These are phyloP conservation scores for Euphrasia arctica DNA, from an alignment of 305 asterid species.

Conservation along the genomic window DNA sequence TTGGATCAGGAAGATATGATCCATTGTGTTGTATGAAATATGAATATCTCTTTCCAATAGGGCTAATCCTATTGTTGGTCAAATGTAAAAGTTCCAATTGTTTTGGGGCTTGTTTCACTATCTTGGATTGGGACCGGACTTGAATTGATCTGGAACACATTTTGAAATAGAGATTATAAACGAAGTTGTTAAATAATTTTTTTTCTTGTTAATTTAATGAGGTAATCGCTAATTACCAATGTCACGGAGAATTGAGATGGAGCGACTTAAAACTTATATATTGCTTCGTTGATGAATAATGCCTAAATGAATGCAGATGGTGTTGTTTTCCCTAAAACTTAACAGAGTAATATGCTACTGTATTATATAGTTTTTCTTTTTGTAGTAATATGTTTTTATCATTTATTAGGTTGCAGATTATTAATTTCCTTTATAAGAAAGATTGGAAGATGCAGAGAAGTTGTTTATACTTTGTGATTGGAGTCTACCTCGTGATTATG, in stretches of 20 bases:
- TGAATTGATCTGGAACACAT: neutral
- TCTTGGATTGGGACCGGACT: neutral
- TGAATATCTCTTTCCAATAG: neutral
- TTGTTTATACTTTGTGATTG: neutral
- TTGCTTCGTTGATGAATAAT: neutral
- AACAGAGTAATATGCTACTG: neutral
- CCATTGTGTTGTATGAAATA: neutral
- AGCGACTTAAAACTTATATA: neutral
- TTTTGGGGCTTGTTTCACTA: neutral
- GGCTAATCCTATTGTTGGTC: neutral
- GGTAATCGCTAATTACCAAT: neutral
- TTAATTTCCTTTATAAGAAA: neutral
- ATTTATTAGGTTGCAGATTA: neutral
- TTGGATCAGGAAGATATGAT: conserved; percentile 1
- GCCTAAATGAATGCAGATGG: too few species aligned
- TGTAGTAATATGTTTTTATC: neutral
- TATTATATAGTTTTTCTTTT: neutral
- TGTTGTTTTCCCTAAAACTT: too few species aligned
- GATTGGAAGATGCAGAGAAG: conserved; percentile 1
- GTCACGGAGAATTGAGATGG: neutral
- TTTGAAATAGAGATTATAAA: neutral
- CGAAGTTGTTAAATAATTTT: neutral
- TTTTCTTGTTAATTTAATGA: neutral
- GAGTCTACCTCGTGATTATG: neutral
- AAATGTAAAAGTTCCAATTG: neutral